A percentile compares a stretch with the other conserved stretches of the same genome.
Conservation (phyloP, 2,329 filamentous ascomycete genomes). For the Fonsecaea monophora region DNA sequence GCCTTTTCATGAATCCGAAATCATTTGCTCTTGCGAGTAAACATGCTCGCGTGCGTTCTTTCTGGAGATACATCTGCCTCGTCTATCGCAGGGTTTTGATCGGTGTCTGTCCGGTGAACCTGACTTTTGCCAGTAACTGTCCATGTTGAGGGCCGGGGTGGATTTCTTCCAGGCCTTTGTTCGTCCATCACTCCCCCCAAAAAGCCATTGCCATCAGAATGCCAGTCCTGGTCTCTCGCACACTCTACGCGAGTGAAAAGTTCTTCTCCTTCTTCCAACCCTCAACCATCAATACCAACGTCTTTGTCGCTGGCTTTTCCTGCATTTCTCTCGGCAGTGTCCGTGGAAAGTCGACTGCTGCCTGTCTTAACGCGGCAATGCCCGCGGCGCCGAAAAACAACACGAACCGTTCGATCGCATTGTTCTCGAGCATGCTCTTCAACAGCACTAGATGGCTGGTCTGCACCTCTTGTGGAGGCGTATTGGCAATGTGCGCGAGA, state of each 20-base stretch:
- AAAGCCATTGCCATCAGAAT: neutral
- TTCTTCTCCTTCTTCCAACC: conserved; percentile 44
- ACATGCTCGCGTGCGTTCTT: no score
- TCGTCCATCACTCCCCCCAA: no score
- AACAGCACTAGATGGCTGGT: conserved; percentile 76
- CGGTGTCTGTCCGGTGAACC: no score
- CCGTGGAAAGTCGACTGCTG: conserved; percentile 74
- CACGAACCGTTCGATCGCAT: conserved; percentile 77
- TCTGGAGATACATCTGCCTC: no score
- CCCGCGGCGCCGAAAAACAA: conserved; percentile 80
- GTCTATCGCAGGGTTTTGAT: no score
- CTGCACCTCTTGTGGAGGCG: conserved; percentile 70
- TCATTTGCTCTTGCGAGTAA: no score
- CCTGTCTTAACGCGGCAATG: conserved; percentile 71
- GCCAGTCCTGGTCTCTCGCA: neutral
- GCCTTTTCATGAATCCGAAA: no score
- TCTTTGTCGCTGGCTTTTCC: conserved; percentile 30
- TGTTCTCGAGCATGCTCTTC: conserved; percentile 70
- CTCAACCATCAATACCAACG: conserved; percentile 44
- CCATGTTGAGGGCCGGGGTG: no score
- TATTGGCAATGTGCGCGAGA: conserved; percentile 77
- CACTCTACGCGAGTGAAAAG: conserved; percentile 22
- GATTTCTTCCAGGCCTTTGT: no score
- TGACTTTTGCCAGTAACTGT: no score
- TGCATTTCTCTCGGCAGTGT: conserved; percentile 45